phyloP scores from a whole-genome alignment of 2,329 filamentous ascomycete species.

The Septoria linicola region DNA sequence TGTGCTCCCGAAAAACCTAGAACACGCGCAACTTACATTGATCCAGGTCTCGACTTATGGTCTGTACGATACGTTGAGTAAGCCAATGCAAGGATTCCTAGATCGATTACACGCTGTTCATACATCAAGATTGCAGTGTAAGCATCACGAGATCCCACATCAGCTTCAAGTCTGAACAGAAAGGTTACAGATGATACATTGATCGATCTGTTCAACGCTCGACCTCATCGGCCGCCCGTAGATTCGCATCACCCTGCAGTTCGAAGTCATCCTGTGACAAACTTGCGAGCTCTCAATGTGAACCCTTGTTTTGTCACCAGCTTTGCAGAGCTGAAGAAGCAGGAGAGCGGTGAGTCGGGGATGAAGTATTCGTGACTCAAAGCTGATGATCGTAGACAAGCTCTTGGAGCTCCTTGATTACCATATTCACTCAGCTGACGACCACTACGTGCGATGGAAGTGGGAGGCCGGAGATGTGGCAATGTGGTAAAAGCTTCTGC shows the following conservation, averaged over 20 bases:
- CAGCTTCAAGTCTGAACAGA: not conserved
- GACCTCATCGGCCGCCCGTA: not conserved
- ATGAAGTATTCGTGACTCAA: not conserved
- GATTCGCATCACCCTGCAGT: not conserved
- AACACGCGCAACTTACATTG: not conserved
- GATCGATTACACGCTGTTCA: not conserved
- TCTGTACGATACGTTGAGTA: not conserved
- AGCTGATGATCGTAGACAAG: not conserved
- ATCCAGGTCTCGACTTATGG: not conserved
- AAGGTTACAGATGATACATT: not conserved
- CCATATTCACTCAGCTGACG: constrained; percentile 1
- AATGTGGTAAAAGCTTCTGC: not conserved
- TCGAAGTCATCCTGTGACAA: not conserved
- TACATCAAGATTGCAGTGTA: not conserved
- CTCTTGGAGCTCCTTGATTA: not conserved
- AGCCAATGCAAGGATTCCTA: not conserved
- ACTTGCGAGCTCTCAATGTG: not conserved
- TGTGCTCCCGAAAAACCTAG: not conserved
- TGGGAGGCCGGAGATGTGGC: not conserved
- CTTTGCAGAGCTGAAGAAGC: constrained; percentile 1
- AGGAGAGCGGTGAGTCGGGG: not conserved
- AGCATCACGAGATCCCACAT: not conserved
- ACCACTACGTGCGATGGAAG: constrained; percentile 2
- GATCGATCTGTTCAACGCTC: not conserved
- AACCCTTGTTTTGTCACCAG: not conserved